Conservation (phyloP, 2,329 filamentous ascomycete genomes). For the Metarhizium brunneum region DNA sequence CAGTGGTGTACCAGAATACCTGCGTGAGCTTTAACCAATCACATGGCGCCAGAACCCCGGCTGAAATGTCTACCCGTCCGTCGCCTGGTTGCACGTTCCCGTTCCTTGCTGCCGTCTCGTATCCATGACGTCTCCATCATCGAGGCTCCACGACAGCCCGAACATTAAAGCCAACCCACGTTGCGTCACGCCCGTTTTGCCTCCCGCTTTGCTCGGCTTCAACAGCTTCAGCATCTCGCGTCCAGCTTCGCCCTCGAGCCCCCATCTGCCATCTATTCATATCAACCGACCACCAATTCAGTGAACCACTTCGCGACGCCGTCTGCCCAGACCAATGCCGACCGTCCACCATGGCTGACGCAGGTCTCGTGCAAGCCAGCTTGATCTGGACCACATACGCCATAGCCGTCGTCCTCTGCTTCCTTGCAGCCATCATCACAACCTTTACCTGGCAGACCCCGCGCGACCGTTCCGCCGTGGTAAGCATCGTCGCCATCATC, state of each 20-base stretch:
- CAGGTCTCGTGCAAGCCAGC: constrained; percentile 68
- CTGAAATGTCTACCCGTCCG: too few relatives aligned
- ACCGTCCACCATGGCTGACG: constrained; percentile 27
- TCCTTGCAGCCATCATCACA: constrained; percentile 72
- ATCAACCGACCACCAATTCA: not conserved
- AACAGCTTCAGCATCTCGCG: not conserved
- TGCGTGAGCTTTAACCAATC: too few relatives aligned
- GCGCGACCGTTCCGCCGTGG: constrained; percentile 71
- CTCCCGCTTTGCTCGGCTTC: not conserved
- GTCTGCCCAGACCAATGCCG: not conserved
- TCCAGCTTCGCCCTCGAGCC: not conserved
- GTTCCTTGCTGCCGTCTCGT: not conserved
- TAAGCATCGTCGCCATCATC: constrained; percentile 78
- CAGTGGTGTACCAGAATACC: too few relatives aligned
- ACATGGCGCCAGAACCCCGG: too few relatives aligned
- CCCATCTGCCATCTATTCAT: not conserved
- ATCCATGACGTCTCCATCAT: not conserved
- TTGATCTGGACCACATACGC: constrained; percentile 95
- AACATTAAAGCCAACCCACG: not conserved
- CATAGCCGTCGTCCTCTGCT: constrained; percentile 66
- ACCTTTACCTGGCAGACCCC: constrained; percentile 88
- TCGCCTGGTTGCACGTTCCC: too few relatives aligned
- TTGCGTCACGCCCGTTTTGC: constrained; percentile 10
- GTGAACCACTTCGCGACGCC: not conserved
- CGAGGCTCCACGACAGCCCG: too few relatives aligned